Conservation (phyloP, 352 stramenopile genomes). For the Phytophthora kernoviae region DNA sequence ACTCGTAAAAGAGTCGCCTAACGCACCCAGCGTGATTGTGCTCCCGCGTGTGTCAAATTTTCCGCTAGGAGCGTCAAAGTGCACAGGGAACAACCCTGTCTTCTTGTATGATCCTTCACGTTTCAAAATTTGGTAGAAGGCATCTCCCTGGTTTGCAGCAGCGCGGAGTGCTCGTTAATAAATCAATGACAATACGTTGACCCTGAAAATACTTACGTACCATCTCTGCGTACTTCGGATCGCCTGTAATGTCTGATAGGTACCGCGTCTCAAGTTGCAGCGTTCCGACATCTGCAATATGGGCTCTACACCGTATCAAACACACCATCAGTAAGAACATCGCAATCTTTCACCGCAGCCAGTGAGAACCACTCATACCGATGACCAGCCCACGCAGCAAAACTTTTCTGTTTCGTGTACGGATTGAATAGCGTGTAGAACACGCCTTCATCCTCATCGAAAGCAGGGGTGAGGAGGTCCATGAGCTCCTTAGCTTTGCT, state of each 20-base stretch:
- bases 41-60: constrained; percentile 30
- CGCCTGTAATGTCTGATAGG: constrained; percentile 78
- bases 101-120: constrained; percentile 73
- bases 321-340: neutral
- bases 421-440: constrained; percentile 92
- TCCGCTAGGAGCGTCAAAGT: constrained; percentile 55
- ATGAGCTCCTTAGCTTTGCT: constrained; percentile 94
- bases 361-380: constrained; percentile 22
- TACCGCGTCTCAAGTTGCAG: constrained; percentile 86
- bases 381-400: constrained; percentile 45
- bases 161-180: neutral
- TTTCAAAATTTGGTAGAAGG: constrained; percentile 75
- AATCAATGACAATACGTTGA: neutral
- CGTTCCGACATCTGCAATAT: constrained; percentile 85
- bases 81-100: constrained; percentile 90
- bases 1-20: constrained; percentile 99
- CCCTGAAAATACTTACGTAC: constrained; percentile 23
- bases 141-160: constrained; percentile 59
- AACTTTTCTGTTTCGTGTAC: constrained; percentile 58
- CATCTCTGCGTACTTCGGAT: constrained; percentile 72
- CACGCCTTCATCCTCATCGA: constrained; percentile 89
- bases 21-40: constrained; percentile 84
- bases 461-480: constrained; percentile 89
- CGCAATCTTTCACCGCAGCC: neutral
- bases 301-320: constrained; percentile 37